Evolutionary conservation across 768 basidiomycete species (phyloP), one percentile per base, ranked within the genome.

Genomic region (Sutorius australiensis): DNA sequence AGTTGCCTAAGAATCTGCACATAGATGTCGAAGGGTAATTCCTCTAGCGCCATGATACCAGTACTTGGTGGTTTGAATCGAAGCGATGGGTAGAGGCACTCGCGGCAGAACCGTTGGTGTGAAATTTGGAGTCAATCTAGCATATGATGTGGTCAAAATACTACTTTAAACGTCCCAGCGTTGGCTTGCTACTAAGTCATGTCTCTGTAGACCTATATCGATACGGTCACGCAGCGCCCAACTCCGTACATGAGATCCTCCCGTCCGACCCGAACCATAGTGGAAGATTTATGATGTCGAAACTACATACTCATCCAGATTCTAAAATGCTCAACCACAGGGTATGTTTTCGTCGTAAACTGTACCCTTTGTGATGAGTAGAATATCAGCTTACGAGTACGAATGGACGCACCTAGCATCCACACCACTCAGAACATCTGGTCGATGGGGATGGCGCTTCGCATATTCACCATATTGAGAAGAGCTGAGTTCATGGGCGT

Each of bases 401-500:
- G 33, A 39, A 34, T 40, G 50, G 19, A 55, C 61, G 36, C 12
- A 62, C 65, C 54, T 57, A 27, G 8, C 12, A 11, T n/a, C 17
- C 14, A 1, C 31, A 38, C 24, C n/a, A 16, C 32, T 54, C 34
- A 69, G 32, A 70, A 44, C 51, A 63, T 58, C 48, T 77, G 75
- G 62, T 86, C 81, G 47, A 83, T 17, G 27, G 86, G 83, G 51
- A 87, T 76, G 12, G 67, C 61, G 37, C 68, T 67, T 47, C 84
- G 80, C 76, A 87, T 73, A 60, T 79, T 79, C 55, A 89, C 71
- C 57, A 90, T 72, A 47, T 82, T 73, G 34, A 77, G 64, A 43
- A 91, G 72, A n/a, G 75, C 71, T 2, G 75, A 66, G 51, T 76
- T 88, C 24, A 78, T 74, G 6, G 83, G 82, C 64, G 84, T 87